Evolutionary conservation across 495 filamentous ascomycete species (phyloP).

Genomic region (Evansstolkia leycettana): DNA sequence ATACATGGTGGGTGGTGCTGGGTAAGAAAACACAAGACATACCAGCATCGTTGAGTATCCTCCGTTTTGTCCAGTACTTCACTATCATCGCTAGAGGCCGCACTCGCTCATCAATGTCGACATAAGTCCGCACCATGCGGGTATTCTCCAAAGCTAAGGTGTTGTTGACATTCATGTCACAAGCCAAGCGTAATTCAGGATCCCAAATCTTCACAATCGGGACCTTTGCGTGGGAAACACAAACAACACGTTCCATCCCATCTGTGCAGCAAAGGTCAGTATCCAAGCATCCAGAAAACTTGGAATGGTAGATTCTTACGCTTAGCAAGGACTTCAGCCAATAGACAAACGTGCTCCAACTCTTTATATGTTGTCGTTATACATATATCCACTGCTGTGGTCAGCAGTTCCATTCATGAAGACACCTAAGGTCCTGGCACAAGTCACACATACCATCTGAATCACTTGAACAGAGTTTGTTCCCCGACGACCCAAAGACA

Average conservation of each 20-base stretch:
- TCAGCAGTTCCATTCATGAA: conserved; percentile 13
- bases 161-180: conserved; percentile 99
- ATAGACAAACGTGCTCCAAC: conserved; percentile 73
- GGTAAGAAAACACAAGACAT: conserved; percentile 18
- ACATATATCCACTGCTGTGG: conserved; percentile 75
- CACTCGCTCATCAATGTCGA: conserved; percentile 83
- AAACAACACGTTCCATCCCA: conserved; percentile 92
- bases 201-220: conserved; percentile 99
- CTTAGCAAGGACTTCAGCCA: conserved; percentile 71
- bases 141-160: conserved; percentile 90
- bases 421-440: too few species aligned
- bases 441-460: conserved; percentile 93
- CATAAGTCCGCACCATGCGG: conserved; percentile 95
- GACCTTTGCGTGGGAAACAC: conserved; percentile 86
- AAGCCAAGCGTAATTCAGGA: conserved; percentile 79
- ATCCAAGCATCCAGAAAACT: too few species aligned
- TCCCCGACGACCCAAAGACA: conserved; percentile 94
- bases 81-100: conserved; percentile 88
- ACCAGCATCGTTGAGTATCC: conserved; percentile 94
- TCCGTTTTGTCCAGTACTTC: conserved; percentile 90
- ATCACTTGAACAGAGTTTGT: conserved; percentile 87
- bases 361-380: conserved; percentile 82
- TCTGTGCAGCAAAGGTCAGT: conserved; percentile 33
- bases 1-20: not conserved
- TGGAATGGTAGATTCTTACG: conserved; percentile 40